phyloP scores from a whole-genome alignment of 2,329 filamentous ascomycete genomes.

The Sarocladium oryzae region DNA sequence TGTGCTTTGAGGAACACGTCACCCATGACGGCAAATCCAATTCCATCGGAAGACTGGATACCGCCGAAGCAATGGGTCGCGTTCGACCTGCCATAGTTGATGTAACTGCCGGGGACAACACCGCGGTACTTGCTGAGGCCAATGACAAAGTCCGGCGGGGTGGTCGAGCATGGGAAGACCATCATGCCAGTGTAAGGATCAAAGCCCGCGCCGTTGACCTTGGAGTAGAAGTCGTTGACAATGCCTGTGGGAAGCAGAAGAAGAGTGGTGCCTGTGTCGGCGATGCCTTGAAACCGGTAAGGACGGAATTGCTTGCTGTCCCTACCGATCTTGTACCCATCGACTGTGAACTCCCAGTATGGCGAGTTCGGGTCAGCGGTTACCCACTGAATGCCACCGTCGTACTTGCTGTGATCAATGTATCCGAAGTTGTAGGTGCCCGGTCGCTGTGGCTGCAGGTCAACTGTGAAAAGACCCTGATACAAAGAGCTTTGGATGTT shows the following conservation, averaged over 20 bases:
- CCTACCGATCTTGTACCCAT: constrained; percentile 47
- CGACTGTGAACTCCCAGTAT: constrained; percentile 56
- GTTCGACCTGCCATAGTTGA: constrained; percentile 28
- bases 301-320: constrained; percentile 16
- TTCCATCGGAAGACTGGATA: constrained; percentile 28
- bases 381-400: constrained; percentile 49
- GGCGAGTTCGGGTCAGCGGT: constrained; percentile 44
- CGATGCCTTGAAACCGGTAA: constrained; percentile 39
- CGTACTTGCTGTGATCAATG: constrained; percentile 52
- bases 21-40: constrained; percentile 33
- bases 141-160: constrained; percentile 37
- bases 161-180: constrained; percentile 48
- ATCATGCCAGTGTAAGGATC: constrained; percentile 45
- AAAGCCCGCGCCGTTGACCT: constrained; percentile 45
- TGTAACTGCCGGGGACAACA: constrained; percentile 28
- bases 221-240: constrained; percentile 52
- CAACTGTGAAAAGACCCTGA: constrained; percentile 30
- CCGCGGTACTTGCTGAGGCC: constrained; percentile 28
- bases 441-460: constrained; percentile 23
- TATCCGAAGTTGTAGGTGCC: constrained; percentile 36
- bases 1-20: constrained; percentile 38
- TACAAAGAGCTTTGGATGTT: constrained; percentile 24
- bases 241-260: constrained; percentile 49
- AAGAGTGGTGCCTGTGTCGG: constrained; percentile 66
- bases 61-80: constrained; percentile 27